Evolutionary conservation across 1,284 basidiomycete species (phyloP).

Genomic region (Apiotrichum porosum): DNA sequence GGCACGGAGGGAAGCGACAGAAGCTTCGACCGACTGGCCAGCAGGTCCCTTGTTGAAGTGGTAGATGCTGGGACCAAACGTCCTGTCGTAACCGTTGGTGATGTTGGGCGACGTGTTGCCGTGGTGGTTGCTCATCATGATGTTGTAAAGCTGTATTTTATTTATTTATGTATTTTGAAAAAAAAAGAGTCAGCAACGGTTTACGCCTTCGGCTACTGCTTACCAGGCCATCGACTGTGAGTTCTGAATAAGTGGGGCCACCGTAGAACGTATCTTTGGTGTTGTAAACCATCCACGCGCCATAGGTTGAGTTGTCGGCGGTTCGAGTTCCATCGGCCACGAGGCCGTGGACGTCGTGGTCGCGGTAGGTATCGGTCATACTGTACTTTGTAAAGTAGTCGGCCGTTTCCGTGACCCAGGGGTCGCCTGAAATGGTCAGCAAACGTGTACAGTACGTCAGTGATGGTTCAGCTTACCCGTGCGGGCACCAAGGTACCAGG

Average conservation of each 20-base stretch:
- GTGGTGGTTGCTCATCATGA: constrained; percentile 30
- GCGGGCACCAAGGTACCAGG: constrained; percentile 31
- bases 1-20: constrained; percentile 6
- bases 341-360: constrained; percentile 32
- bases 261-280: constrained; percentile 35
- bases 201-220: too few relatives aligned
- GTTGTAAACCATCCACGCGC: constrained; percentile 37
- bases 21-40: background rate
- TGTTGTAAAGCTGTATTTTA: constrained; percentile 41
- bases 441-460: too few relatives aligned
- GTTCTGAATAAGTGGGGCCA: constrained; percentile 29
- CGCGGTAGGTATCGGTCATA: constrained; percentile 23
- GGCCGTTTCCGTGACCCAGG: constrained; percentile 19
- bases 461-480: constrained; percentile 1
- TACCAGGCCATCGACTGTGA: constrained; percentile 35
- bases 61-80: constrained; percentile 32
- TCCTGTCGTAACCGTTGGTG: constrained; percentile 35
- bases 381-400: constrained; percentile 41
- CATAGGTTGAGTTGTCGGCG: constrained; percentile 24
- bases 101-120: constrained; percentile 31
- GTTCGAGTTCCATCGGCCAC: constrained; percentile 31
- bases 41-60: constrained; percentile 21
- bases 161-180: too few relatives aligned
- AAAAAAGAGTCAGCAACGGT: too few relatives aligned
- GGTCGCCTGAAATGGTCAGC: constrained; percentile 9